Percentiles rank a stretch among this genome's conserved stretches.
Conservation (phyloP, 352 stramenopile genomes). For the Elongisporangium senticosum region DNA sequence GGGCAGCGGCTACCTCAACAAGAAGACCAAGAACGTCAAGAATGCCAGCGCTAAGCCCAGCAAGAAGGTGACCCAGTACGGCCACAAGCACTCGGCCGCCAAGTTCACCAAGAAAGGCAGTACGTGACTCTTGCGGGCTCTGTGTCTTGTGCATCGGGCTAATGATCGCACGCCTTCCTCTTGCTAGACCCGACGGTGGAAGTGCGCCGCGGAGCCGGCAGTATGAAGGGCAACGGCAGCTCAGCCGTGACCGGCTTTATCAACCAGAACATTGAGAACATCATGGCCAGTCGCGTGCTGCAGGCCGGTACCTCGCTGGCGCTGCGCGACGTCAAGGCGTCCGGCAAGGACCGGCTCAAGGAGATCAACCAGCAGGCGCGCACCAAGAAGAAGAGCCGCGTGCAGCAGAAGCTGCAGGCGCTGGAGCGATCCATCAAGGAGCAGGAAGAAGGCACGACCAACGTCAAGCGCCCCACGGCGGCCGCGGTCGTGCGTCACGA, state of each 20-base stretch:
- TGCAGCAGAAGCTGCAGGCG: constrained; percentile 73
- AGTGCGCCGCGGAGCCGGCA: constrained; percentile 60
- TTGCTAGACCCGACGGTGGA: constrained; percentile 70
- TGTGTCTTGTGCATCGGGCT: not conserved
- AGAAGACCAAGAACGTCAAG: constrained; percentile 69
- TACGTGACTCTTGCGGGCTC: constrained; percentile 26
- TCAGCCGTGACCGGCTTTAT: constrained; percentile 79
- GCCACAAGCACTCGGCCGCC: constrained; percentile 72
- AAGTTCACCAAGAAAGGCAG: constrained; percentile 88
- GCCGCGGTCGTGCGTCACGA: constrained; percentile 24
- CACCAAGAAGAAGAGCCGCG: constrained; percentile 84
- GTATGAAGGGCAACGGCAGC: constrained; percentile 72
- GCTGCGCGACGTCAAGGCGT: constrained; percentile 56
- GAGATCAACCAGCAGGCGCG: constrained; percentile 77
- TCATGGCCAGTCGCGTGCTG: constrained; percentile 81
- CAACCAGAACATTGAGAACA: constrained; percentile 86
- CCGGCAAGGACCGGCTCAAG: constrained; percentile 80
- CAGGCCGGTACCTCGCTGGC: constrained; percentile 57
- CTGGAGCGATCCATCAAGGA: constrained; percentile 78
- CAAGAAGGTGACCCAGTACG: constrained; percentile 70
- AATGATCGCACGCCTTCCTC: not conserved
- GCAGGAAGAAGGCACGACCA: constrained; percentile 55
- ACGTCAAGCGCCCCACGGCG: constrained; percentile 35
- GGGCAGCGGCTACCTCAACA: constrained; percentile 78
- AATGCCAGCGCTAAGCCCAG: constrained; percentile 58